phyloP scores from a whole-genome alignment of 2,329 filamentous ascomycete genomes.

The Corniculantispora saksenae region DNA sequence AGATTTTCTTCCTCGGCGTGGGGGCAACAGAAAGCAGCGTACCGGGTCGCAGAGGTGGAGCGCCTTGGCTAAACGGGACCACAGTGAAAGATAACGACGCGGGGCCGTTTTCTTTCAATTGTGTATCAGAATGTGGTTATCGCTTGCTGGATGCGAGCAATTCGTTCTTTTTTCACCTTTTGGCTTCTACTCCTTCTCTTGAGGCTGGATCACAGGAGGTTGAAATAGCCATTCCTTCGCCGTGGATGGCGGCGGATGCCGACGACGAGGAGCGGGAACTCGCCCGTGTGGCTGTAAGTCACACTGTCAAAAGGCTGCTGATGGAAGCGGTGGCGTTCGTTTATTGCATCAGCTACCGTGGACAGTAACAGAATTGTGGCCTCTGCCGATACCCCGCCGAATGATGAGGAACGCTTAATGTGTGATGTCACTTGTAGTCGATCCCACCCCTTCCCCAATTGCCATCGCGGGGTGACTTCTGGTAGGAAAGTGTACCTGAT shows the following conservation, averaged over 20 bases:
- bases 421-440: too few relatives aligned
- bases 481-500: too few relatives aligned
- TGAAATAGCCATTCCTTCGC: background rate
- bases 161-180: too few relatives aligned
- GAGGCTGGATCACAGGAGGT: background rate
- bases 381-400: too few relatives aligned
- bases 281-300: background rate
- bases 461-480: too few relatives aligned
- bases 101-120: background rate
- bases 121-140: background rate
- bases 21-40: background rate
- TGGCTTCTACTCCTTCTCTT: background rate
- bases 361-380: too few relatives aligned
- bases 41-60: conserved; percentile 1
- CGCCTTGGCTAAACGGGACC: background rate
- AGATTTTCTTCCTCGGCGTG: background rate
- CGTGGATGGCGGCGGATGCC: background rate
- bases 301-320: too few relatives aligned
- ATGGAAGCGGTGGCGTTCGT: too few relatives aligned
- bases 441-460: too few relatives aligned
- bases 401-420: too few relatives aligned
- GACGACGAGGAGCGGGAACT: background rate
- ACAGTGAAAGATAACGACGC: background rate
- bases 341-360: too few relatives aligned
- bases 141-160: too few relatives aligned